Base-by-base conservation (phyloP, 2,329 filamentous ascomycete species). In the Lecanoromycetidae sp. region DNA sequence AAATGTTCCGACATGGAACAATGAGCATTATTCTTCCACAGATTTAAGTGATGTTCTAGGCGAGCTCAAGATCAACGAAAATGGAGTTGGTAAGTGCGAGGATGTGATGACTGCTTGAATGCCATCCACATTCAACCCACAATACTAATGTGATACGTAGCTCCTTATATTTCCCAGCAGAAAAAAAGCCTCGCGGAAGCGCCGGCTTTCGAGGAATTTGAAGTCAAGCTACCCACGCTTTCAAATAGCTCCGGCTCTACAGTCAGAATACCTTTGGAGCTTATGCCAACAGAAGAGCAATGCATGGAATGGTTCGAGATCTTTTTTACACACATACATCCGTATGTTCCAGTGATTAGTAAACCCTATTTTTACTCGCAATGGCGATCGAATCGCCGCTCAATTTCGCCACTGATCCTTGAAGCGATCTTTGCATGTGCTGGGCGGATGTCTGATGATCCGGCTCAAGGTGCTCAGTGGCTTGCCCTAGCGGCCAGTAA, bases 361-460 rank as follows among this genome's bases (percentile, higher is more conserved):
- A 84, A 86, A 58, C 69, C 75, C 2, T 72, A 82, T 32, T 84
- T 96, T 57, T 94, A 91, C 58, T 80, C 87, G 35, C 87, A 95
- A 66, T 96, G 90, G 90, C 79, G 84, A 48, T 80, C 77, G 13
- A 82, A 87, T 52, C 77, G 85, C 49, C 76, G 82, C n/a, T 77
- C 83, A 0, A 87, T 96, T 25, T 95, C 91, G 0, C 88, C 90
- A 0, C 70, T 96, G 26, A 74, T 96, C 48, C 70, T 96, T 1
- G 90, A 95, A 63, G 86, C 86, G 5, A 79, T 96, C 15, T 94
- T 96, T 63, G 87, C 90, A 10, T 91, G 93, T 60, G 82, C 87
- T 3, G 85, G 85, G 7, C 76, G 87, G 30, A 73, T 94, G 52
- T 80, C 87, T 1, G 87, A 91, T 54, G 85, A 93, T 55, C 82